Evolutionary conservation across 164 flowering plant genomes (phyloP), one percentile per base, ranked within the genome.

Genomic region (Vitis amurensis): DNA sequence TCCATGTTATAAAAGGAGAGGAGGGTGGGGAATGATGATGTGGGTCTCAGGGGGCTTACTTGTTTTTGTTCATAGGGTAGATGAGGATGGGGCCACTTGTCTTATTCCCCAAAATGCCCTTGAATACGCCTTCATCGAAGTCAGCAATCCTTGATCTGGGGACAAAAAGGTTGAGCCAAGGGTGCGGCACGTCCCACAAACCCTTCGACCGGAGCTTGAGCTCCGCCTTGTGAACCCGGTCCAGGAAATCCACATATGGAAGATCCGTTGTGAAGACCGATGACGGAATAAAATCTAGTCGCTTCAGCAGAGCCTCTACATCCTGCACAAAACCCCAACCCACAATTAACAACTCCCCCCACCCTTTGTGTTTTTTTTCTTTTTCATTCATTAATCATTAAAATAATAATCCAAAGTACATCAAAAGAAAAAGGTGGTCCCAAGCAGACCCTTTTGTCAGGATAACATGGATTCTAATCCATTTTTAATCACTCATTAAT

Each of bases 181-280:
- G 98, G 74, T 93, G 99, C 0, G 98, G 97, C 56, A 95, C 98
- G 2, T 95, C 97, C 99, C 99, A 95, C 68, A 95, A 74, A 7
- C 86, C 90, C 83, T 93, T 91, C 76, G 96, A 64, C 69, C 99
- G 86, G 66, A 95, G 93, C 73, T 91, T 89, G 73, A 93, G 47
- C 88, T 95, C 99, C 53, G 90, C 92, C 79, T 83, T 90, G 83
- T 93, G 98, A 75, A 95, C 98, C 76, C 99, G 86, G 90, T 95
- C 96, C 77, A 95, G 70, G 78, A 95, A 95, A 70, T 95, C 97
- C 66, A 90, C 78, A 69, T 95, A 95, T 0, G 87, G 86, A 16
- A 90, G 68, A 61, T 95, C 99, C 0, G 93, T 89, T 8, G 93
- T 85, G 80, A 91, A 95, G 3, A 84, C 87, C 12, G 97, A 73